These are phyloP conservation scores for Rhizopogon rudus DNA, from an alignment of 768 basidiomycete genomes.

Conservation along the genomic window DNA sequence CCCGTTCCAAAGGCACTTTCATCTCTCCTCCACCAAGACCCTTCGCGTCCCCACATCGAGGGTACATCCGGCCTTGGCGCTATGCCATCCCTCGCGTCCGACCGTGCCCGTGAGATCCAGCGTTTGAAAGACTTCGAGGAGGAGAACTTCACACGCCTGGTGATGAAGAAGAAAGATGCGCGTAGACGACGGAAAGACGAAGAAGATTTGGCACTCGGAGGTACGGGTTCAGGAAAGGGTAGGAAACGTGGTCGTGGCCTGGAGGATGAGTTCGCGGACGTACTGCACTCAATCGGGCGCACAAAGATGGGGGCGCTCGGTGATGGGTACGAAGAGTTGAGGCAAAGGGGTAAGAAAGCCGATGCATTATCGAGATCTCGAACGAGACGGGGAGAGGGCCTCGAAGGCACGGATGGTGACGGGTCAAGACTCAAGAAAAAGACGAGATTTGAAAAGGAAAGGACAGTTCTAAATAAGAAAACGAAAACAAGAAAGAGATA, in stretches of 20 bases:
- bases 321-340: slow-evolving; percentile 82
- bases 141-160: slow-evolving; percentile 86
- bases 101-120: slow-evolving; percentile 74
- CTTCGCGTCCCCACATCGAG: slow-evolving; percentile 63
- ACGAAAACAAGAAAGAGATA: slow-evolving; percentile 15
- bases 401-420: slow-evolving; percentile 24
- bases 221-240: slow-evolving; percentile 50
- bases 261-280: slow-evolving; percentile 82
- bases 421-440: slow-evolving; percentile 31
- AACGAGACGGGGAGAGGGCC: slow-evolving; percentile 23
- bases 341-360: slow-evolving; percentile 61
- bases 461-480: slow-evolving; percentile 30
- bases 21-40: slow-evolving; percentile 45
- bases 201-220: slow-evolving; percentile 83
- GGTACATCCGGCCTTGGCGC: slow-evolving; percentile 69
- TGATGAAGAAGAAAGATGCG: slow-evolving; percentile 87
- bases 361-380: slow-evolving; percentile 58
- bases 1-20: slow-evolving; percentile 63
- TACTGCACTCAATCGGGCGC: slow-evolving; percentile 59
- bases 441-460: slow-evolving; percentile 40
- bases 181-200: slow-evolving; percentile 73
- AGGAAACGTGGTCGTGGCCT: slow-evolving; percentile 63
- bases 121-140: slow-evolving; percentile 89
- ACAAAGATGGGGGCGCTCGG: slow-evolving; percentile 35
- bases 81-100: slow-evolving; percentile 47